These are phyloP conservation scores for Cenchrus americanus DNA, from an alignment of 176 grass and related monocot genomes.

Conservation along the genomic window DNA sequence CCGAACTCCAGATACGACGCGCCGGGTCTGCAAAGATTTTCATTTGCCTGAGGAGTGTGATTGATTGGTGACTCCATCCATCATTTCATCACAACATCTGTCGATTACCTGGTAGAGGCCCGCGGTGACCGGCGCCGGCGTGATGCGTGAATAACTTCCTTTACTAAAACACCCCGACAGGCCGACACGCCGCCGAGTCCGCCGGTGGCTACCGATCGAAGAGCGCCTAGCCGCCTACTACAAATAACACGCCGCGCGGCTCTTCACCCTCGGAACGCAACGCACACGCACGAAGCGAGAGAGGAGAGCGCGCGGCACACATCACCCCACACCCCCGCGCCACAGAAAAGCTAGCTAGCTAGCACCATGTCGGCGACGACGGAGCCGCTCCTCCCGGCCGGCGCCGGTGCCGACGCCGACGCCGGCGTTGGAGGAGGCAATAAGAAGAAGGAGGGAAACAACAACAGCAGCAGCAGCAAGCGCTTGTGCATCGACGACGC, in stretches of 20 bases:
- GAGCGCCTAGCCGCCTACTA: no score
- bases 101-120: not conserved
- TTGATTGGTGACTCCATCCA: not conserved
- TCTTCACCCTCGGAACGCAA: not conserved
- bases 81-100: not conserved
- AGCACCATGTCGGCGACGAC: constrained; percentile 34
- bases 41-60: not conserved
- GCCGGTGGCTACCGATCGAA: no score
- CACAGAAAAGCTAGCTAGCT: not conserved
- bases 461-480: not conserved
- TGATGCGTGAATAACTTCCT: not conserved
- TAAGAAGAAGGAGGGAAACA: no score
- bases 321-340: no score
- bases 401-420: not conserved
- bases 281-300: not conserved
- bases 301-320: no score
- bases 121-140: not conserved
- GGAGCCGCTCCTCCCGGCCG: constrained; percentile 36
- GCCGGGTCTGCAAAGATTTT: not conserved
- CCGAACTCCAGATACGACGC: no score
- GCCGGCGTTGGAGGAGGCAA: no score
- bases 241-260: no score
- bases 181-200: no score
- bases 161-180: no score
- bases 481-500: constrained; percentile 79